Conservation (phyloP, 495 filamentous ascomycete species). For the Hypoxylon perforatum region DNA sequence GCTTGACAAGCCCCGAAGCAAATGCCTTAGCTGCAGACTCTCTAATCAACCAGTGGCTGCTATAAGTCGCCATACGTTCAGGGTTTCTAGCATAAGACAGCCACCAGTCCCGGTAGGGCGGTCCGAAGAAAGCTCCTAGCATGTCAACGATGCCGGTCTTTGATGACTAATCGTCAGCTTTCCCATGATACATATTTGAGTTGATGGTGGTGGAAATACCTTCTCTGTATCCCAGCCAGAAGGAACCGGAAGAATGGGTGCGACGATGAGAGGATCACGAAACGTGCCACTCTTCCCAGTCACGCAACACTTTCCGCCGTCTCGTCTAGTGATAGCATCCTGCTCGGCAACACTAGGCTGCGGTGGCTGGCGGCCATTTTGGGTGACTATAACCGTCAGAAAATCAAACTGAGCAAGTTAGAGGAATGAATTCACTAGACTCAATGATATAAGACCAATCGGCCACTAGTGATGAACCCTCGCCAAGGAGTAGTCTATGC, state of each 20-base stretch:
- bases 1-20: constrained; percentile 33
- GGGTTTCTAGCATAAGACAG: constrained; percentile 38
- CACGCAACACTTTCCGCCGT: constrained; percentile 41
- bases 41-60: constrained; percentile 45
- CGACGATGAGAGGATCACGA: constrained; percentile 42
- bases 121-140: constrained; percentile 48
- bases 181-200: background rate
- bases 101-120: constrained; percentile 48
- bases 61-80: constrained; percentile 18
- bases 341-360: constrained; percentile 16
- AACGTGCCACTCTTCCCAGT: constrained; percentile 38
- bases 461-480: constrained; percentile 31
- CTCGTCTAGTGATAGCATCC: constrained; percentile 32
- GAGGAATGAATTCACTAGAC: constrained; percentile 20
- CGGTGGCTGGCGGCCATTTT: constrained; percentile 21
- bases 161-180: constrained; percentile 10
- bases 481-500: constrained; percentile 20
- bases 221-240: constrained; percentile 23
- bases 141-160: constrained; percentile 29
- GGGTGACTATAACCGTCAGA: constrained; percentile 18
- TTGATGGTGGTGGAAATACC: constrained; percentile 15
- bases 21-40: constrained; percentile 38
- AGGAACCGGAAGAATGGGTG: constrained; percentile 41
- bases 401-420: background rate
- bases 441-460: constrained; percentile 44